phyloP scores from a whole-genome alignment of 23 red algal species.

The Chondrus crispus region DNA sequence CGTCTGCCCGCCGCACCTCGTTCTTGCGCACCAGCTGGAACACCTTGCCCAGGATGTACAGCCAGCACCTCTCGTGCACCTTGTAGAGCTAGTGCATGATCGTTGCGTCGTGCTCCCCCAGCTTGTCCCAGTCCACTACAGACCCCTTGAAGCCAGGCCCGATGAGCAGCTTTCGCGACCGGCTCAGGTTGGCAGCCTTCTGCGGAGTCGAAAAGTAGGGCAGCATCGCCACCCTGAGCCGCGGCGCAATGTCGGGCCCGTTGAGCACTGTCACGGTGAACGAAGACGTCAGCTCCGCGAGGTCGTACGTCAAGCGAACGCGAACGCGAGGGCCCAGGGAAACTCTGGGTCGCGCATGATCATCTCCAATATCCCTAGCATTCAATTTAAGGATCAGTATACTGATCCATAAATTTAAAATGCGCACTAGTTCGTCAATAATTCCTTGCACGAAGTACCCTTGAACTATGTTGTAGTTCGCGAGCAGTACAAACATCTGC shows the following conservation, averaged over 20 bases:
- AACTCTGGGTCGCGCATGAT: slow-evolving; percentile 58
- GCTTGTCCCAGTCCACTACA: slow-evolving; percentile 46
- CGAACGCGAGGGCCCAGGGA: slow-evolving; percentile 19
- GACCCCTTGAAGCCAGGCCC: slow-evolving; percentile 24
- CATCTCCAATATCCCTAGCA: no score
- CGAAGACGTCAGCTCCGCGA: slow-evolving; percentile 38
- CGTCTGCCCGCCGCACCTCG: neutral
- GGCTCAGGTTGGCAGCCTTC: slow-evolving; percentile 33
- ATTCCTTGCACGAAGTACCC: no score
- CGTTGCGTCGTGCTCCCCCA: neutral
- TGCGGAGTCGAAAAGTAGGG: slow-evolving; percentile 43
- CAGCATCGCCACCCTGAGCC: slow-evolving; percentile 57
- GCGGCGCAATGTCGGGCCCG: slow-evolving; percentile 70
- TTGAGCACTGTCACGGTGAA: slow-evolving; percentile 66
- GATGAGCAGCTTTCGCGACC: slow-evolving; percentile 15
- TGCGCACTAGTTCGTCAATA: no score
- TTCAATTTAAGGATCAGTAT: no score
- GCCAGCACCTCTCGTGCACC: slow-evolving; percentile 21
- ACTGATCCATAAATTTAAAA: no score
- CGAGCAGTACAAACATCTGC: no score
- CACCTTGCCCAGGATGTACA: slow-evolving; percentile 54
- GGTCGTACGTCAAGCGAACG: slow-evolving; percentile 55
- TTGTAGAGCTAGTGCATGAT: slow-evolving; percentile 4
- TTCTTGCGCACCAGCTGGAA: slow-evolving; percentile 56
- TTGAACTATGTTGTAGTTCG: no score